Conservation (phyloP, 441 rosid species). For the Melastoma candidum region DNA sequence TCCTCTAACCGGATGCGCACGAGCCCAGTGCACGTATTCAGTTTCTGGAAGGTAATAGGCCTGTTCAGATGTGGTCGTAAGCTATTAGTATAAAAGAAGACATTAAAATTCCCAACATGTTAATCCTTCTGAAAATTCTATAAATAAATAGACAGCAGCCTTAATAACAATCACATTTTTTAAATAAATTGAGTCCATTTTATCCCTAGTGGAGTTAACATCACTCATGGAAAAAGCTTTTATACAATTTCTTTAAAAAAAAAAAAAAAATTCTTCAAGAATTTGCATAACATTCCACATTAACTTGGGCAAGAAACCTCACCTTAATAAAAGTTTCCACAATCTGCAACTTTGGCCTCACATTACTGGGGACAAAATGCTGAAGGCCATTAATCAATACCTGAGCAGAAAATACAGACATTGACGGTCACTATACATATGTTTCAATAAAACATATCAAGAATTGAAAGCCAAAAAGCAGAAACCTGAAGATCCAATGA, state of each 20-base stretch:
- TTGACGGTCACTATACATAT: too few relatives aligned
- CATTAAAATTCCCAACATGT: not conserved
- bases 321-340: conserved; percentile 92
- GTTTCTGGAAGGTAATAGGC: conserved; percentile 96
- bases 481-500: conserved; percentile 87
- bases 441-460: not conserved
- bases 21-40: conserved; percentile 90
- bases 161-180: too few relatives aligned
- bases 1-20: conserved; percentile 73
- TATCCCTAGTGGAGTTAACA: too few relatives aligned
- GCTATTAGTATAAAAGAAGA: too few relatives aligned
- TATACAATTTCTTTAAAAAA: too few relatives aligned
- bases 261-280: too few relatives aligned
- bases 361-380: conserved; percentile 63
- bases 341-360: conserved; percentile 62
- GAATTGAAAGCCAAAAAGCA: conserved; percentile 4
- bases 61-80: conserved; percentile 25
- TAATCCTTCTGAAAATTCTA: not conserved
- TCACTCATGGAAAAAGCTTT: too few relatives aligned
- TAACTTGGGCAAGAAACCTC: conserved; percentile 1
- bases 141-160: too few relatives aligned
- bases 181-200: too few relatives aligned
- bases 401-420: conserved; percentile 27
- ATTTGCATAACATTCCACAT: not conserved
- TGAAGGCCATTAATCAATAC: conserved; percentile 84